Evolutionary conservation across 1,139 yeast species (phyloP).

Genomic region (Candida smagusa): DNA sequence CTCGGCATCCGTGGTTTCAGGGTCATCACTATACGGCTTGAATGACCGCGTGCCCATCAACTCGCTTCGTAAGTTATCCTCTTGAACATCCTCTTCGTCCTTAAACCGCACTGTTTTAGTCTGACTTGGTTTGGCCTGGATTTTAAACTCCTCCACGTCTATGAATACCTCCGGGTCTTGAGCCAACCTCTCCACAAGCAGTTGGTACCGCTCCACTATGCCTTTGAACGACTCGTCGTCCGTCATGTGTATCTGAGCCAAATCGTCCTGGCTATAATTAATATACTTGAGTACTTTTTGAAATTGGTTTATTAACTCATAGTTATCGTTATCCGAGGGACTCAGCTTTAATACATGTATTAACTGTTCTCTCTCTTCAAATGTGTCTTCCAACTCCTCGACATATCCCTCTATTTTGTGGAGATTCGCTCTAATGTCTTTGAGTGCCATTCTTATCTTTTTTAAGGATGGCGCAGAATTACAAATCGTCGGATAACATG

Average conservation of each 20-base stretch:
- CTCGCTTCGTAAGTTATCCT: slow-evolving; percentile 14
- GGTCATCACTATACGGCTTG: slow-evolving; percentile 15
- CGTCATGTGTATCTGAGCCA: slow-evolving; percentile 13
- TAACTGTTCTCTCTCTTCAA: slow-evolving; percentile 53
- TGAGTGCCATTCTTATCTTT: too few species aligned
- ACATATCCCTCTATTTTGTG: slow-evolving; percentile 12
- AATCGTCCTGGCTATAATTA: slow-evolving; percentile 33
- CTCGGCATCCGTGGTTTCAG: slow-evolving; percentile 14
- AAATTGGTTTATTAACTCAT: slow-evolving; percentile 46
- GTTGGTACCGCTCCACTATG: slow-evolving; percentile 17
- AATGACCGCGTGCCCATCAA: slow-evolving; percentile 17
- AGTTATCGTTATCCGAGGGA: slow-evolving; percentile 53
- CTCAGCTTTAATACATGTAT: slow-evolving; percentile 38
- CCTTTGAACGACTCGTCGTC: slow-evolving; percentile 14
- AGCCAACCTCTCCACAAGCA: slow-evolving; percentile 18
- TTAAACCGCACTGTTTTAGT: slow-evolving; percentile 54
- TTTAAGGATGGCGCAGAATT: too few species aligned
- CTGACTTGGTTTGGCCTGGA: slow-evolving; percentile 10
- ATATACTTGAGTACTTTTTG: slow-evolving; percentile 30
- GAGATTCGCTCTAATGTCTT: slow-evolving; percentile 6
- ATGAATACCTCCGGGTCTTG: slow-evolving; percentile 24
- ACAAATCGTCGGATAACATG: too few species aligned
- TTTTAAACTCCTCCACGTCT: slow-evolving; percentile 36
- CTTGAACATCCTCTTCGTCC: slow-evolving; percentile 32
- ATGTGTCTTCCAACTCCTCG: slow-evolving; percentile 16